Evolutionary conservation across 2,329 filamentous ascomycete genomes (phyloP).

Genomic region (Penicillium freii): DNA sequence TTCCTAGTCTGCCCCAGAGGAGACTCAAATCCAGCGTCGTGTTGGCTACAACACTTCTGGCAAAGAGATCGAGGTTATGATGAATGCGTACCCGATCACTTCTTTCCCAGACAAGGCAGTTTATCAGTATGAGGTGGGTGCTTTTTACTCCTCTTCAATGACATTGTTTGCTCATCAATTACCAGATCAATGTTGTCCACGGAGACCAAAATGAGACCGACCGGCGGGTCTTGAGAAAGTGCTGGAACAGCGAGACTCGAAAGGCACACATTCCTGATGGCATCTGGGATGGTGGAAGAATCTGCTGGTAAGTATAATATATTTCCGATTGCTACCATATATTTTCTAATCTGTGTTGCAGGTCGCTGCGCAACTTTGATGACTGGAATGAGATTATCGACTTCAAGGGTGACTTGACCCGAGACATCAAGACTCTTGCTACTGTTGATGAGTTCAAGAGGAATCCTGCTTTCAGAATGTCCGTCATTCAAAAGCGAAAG

Average conservation of each 20-base stretch:
- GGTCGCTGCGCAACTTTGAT: slow-evolving; percentile 38
- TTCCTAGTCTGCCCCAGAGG: neutral
- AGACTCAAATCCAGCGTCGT: slow-evolving; percentile 1
- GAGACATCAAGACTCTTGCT: slow-evolving; percentile 46
- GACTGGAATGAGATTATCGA: slow-evolving; percentile 62
- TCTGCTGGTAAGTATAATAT: slow-evolving; percentile 68
- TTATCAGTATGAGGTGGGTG: slow-evolving; percentile 80
- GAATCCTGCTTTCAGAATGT: slow-evolving; percentile 52
- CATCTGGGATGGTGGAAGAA: slow-evolving; percentile 78
- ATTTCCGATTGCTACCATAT: slow-evolving; percentile 35
- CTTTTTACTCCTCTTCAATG: neutral
- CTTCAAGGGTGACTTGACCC: slow-evolving; percentile 64
- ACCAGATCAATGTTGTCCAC: slow-evolving; percentile 65
- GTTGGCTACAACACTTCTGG: slow-evolving; percentile 56
- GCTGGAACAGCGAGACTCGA: slow-evolving; percentile 64
- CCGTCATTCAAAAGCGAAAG: slow-evolving; percentile 57
- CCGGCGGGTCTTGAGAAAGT: slow-evolving; percentile 62
- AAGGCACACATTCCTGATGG: slow-evolving; percentile 33
- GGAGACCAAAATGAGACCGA: slow-evolving; percentile 60
- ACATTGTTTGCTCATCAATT: slow-evolving; percentile 13
- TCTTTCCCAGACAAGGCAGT: slow-evolving; percentile 61
- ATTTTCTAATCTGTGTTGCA: slow-evolving; percentile 22
- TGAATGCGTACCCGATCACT: slow-evolving; percentile 75
- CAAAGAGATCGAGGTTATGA: slow-evolving; percentile 52
- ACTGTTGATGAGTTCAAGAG: neutral